Percentiles rank a stretch among this genome's conserved stretches.
These are phyloP conservation scores for Bruguiera parviflora DNA, from an alignment of 345 rosid genomes.

Conservation along the genomic window DNA sequence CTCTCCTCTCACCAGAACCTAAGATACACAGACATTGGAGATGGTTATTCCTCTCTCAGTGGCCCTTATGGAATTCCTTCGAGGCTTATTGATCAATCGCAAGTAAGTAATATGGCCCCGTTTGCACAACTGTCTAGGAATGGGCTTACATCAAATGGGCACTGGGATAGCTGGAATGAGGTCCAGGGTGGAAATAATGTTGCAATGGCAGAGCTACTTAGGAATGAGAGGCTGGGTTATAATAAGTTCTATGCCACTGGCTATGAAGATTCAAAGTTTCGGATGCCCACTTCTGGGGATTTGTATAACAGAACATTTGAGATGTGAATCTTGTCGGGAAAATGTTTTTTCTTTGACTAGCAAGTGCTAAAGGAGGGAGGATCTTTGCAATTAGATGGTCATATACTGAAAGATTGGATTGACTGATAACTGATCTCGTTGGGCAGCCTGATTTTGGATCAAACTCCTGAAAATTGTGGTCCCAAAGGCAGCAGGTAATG, in stretches of 20 bases:
- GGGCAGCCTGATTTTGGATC: slow-evolving; percentile 38
- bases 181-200: slow-evolving; percentile 55
- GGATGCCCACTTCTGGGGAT: slow-evolving; percentile 66
- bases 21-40: slow-evolving; percentile 45
- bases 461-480: slow-evolving; percentile 26
- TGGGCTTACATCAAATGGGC: slow-evolving; percentile 53
- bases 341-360: slow-evolving; percentile 19
- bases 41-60: slow-evolving; percentile 46
- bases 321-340: slow-evolving; percentile 41
- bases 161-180: slow-evolving; percentile 77
- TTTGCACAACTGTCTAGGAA: slow-evolving; percentile 54
- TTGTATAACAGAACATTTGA: slow-evolving; percentile 68
- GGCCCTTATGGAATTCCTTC: slow-evolving; percentile 56
- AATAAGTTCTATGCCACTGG: slow-evolving; percentile 51
- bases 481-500: slow-evolving; percentile 37
- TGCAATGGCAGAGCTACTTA: slow-evolving; percentile 60
- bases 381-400: slow-evolving; percentile 4
- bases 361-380: slow-evolving; percentile 15
- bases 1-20: slow-evolving; percentile 50
- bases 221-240: slow-evolving; percentile 54
- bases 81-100: slow-evolving; percentile 58
- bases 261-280: slow-evolving; percentile 63
- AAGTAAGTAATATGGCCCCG: slow-evolving; percentile 43
- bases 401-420: slow-evolving; percentile 21
- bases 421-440: slow-evolving; percentile 25